Evolutionary conservation across 2,329 filamentous ascomycete species (phyloP).

Genomic region (Fusarium veterinarium): DNA sequence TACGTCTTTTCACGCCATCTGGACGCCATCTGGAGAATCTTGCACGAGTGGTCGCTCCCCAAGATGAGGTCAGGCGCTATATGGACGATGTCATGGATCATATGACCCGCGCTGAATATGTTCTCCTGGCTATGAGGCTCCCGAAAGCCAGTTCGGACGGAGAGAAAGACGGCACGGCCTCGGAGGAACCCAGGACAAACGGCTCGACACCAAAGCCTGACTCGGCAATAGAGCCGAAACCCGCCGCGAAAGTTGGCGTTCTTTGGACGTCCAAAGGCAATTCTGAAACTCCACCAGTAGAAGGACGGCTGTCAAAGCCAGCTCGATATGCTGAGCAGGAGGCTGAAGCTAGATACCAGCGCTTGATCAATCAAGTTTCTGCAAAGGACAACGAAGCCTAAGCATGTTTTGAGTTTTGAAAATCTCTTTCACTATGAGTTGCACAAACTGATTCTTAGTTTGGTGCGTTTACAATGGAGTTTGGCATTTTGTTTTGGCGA

Average conservation of each 20-base stretch:
- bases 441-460: slow-evolving; percentile 33
- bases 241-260: slow-evolving; percentile 46
- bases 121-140: slow-evolving; percentile 74
- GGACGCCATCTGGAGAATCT: slow-evolving; percentile 71
- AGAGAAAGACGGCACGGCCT: slow-evolving; percentile 45
- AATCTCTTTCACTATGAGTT: not conserved
- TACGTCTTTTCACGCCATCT: slow-evolving; percentile 66
- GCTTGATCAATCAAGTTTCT: slow-evolving; percentile 52
- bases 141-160: slow-evolving; percentile 56
- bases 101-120: slow-evolving; percentile 75
- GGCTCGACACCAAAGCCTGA: slow-evolving; percentile 48
- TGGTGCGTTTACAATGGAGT: slow-evolving; percentile 24
- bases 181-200: slow-evolving; percentile 49
- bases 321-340: slow-evolving; percentile 51
- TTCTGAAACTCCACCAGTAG: slow-evolving; percentile 30
- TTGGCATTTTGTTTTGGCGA: slow-evolving; percentile 23
- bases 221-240: slow-evolving; percentile 39
- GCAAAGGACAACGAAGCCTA: slow-evolving; percentile 47
- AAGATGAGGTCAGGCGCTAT: slow-evolving; percentile 71
- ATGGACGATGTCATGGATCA: slow-evolving; percentile 79
- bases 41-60: slow-evolving; percentile 69
- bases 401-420: not conserved
- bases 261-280: slow-evolving; percentile 51
- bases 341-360: slow-evolving; percentile 51
- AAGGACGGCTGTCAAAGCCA: slow-evolving; percentile 39